phyloP scores from a whole-genome alignment of 2,329 filamentous ascomycete genomes.

The Venturia effusa region DNA sequence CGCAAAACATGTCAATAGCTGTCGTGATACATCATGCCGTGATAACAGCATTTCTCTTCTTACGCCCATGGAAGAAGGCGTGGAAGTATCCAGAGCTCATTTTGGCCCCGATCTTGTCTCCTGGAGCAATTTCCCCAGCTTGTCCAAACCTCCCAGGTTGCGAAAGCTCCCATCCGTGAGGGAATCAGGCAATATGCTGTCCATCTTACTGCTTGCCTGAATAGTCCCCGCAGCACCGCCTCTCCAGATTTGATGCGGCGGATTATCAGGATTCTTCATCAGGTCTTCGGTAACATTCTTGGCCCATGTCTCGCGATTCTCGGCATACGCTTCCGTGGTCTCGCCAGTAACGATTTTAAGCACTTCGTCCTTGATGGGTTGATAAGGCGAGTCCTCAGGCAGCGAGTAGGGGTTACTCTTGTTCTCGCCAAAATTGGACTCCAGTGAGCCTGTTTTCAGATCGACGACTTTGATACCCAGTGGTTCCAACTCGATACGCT shows the following conservation, averaged over 20 bases:
- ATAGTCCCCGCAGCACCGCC: background rate
- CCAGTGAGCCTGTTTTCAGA: constrained; percentile 48
- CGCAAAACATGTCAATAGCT: too few relatives aligned
- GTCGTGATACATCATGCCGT: too few relatives aligned
- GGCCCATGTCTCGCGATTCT: constrained; percentile 43
- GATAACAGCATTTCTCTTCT: too few relatives aligned
- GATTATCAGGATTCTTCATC: constrained; percentile 21
- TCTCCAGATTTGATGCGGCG: constrained; percentile 16
- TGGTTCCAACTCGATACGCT: constrained; percentile 46
- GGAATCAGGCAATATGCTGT: constrained; percentile 35
- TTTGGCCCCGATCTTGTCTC: constrained; percentile 6
- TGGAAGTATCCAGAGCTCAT: too few relatives aligned
- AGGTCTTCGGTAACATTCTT: constrained; percentile 43
- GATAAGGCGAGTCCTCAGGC: constrained; percentile 38
- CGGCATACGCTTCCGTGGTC: constrained; percentile 43
- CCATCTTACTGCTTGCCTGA: constrained; percentile 3
- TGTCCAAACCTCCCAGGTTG: background rate
- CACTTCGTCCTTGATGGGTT: constrained; percentile 36
- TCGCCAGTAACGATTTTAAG: constrained; percentile 37
- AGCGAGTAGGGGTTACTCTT: constrained; percentile 37
- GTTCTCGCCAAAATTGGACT: constrained; percentile 46
- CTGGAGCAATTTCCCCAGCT: constrained; percentile 17
- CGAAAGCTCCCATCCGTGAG: background rate
- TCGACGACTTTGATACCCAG: constrained; percentile 37
- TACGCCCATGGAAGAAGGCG: too few relatives aligned